These are phyloP conservation scores for Pestalotiopsis sp. DNA, from an alignment of 2,329 filamentous ascomycete genomes.

Conservation along the genomic window DNA sequence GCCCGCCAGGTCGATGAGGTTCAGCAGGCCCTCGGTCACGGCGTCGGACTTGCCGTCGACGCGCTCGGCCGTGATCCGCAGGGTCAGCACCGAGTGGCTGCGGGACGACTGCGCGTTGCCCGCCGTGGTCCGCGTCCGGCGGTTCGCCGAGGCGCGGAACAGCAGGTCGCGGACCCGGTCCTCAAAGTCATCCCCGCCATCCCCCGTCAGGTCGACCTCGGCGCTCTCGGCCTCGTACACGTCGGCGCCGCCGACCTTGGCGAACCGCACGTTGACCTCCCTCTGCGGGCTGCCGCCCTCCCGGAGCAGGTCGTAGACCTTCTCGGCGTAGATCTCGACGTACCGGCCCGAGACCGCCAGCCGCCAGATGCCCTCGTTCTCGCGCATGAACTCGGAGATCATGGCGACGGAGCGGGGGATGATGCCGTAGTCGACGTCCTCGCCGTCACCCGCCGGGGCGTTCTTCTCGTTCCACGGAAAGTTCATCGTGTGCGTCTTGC, in stretches of 20 bases:
- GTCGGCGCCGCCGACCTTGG: not conserved
- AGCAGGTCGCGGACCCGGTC: not conserved
- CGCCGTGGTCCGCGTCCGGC: conserved; percentile 3
- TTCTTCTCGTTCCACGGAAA: conserved; percentile 2
- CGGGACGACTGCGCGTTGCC: conserved; percentile 13
- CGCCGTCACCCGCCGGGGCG: not conserved
- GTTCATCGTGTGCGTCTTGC: conserved; percentile 15
- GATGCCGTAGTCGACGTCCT: conserved; percentile 4
- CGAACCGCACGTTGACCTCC: not conserved
- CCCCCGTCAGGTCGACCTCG: not conserved
- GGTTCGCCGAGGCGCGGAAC: not conserved
- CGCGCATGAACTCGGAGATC: conserved; percentile 1
- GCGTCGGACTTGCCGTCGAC: not conserved
- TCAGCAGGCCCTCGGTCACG: conserved; percentile 7
- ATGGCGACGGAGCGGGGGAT: not conserved
- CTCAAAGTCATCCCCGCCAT: not conserved
- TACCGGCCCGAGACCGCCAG: not conserved
- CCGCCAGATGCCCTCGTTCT: conserved; percentile 1
- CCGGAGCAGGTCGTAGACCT: conserved; percentile 13
- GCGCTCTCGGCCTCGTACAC: not conserved
- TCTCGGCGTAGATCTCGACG: conserved; percentile 9
- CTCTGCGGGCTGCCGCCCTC: not conserved
- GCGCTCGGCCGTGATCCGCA: not conserved
- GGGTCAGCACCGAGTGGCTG: conserved; percentile 10
- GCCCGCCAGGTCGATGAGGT: conserved; percentile 14